Evolutionary conservation across 2,329 filamentous ascomycete species (phyloP).

Genomic region (Pyricularia grisea): DNA sequence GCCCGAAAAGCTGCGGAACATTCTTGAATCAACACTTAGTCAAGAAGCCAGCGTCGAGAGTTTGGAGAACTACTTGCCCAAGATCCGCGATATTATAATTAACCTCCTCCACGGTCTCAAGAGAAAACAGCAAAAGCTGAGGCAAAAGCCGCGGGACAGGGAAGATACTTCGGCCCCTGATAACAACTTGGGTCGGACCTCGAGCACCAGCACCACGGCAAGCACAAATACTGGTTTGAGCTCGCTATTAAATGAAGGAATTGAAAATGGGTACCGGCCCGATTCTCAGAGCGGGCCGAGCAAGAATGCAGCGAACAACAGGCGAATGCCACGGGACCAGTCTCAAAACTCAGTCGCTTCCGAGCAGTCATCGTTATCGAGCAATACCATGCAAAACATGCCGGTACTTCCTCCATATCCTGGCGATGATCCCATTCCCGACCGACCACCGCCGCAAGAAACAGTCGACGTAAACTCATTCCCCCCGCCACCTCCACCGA

Average conservation of each 20-base stretch:
- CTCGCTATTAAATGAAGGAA: conserved; percentile 48
- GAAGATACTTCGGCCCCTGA: conserved; percentile 25
- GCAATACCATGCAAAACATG: conserved; percentile 64
- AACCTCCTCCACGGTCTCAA: conserved; percentile 93
- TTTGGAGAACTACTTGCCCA: conserved; percentile 84
- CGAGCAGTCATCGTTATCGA: conserved; percentile 62
- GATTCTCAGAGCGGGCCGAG: conserved; percentile 22
- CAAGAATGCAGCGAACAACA: not conserved
- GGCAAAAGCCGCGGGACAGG: conserved; percentile 50
- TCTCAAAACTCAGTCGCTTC: conserved; percentile 36
- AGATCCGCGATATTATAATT: conserved; percentile 97
- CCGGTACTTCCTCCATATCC: conserved; percentile 67
- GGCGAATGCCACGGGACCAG: conserved; percentile 33
- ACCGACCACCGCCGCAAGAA: conserved; percentile 22
- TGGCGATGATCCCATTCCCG: conserved; percentile 41
- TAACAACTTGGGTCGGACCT: conserved; percentile 30
- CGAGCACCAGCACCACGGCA: conserved; percentile 48
- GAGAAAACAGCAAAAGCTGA: conserved; percentile 86
- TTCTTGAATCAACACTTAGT: conserved; percentile 90
- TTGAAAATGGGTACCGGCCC: conserved; percentile 42
- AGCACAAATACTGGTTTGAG: conserved; percentile 50
- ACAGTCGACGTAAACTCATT: conserved; percentile 29
- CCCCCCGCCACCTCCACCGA: conserved; percentile 69
- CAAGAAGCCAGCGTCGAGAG: conserved; percentile 93
- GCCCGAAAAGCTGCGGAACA: conserved; percentile 78